Evolutionary conservation across 331 rosid genomes (phyloP).

Genomic region (Quercus tomentella): DNA sequence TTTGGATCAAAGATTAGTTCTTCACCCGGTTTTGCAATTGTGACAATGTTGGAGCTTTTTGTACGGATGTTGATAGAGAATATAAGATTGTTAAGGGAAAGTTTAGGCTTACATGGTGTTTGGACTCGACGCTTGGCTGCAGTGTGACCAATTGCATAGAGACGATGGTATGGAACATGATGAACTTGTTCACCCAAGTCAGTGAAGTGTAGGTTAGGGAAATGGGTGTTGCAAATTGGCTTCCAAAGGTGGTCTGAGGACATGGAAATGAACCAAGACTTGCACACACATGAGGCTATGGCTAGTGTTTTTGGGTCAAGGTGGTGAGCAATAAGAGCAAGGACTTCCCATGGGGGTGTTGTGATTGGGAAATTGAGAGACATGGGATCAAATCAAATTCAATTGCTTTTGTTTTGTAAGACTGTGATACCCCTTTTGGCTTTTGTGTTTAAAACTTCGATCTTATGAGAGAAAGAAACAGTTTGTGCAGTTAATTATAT

Average conservation of each 20-base stretch:
- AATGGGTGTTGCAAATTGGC: slow-evolving; percentile 40
- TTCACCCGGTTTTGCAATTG: not conserved
- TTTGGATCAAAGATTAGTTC: slow-evolving; percentile 14
- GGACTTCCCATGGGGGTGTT: slow-evolving; percentile 50
- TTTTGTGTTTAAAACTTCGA: not conserved
- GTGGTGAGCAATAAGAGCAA: slow-evolving; percentile 39
- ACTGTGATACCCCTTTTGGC: too few species aligned
- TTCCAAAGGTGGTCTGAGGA: slow-evolving; percentile 66
- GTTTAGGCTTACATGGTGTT: slow-evolving; percentile 25
- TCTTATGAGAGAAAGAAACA: not conserved
- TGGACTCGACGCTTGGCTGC: slow-evolving; percentile 32
- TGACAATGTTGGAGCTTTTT: not conserved
- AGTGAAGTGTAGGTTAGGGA: slow-evolving; percentile 41
- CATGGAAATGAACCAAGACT: slow-evolving; percentile 55
- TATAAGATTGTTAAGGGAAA: slow-evolving; percentile 38
- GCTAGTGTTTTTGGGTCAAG: slow-evolving; percentile 68
- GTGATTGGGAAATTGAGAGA: not conserved
- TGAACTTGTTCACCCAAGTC: slow-evolving; percentile 2
- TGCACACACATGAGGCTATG: slow-evolving; percentile 62
- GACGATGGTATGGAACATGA: slow-evolving; percentile 31
- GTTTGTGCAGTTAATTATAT: not conserved
- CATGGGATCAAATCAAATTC: not conserved
- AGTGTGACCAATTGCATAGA: slow-evolving; percentile 33
- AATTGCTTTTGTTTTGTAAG: not conserved
- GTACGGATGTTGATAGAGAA: slow-evolving; percentile 34